These are phyloP conservation scores for Rubus idaeus DNA, from an alignment of 306 rosid genomes.

Conservation along the genomic window DNA sequence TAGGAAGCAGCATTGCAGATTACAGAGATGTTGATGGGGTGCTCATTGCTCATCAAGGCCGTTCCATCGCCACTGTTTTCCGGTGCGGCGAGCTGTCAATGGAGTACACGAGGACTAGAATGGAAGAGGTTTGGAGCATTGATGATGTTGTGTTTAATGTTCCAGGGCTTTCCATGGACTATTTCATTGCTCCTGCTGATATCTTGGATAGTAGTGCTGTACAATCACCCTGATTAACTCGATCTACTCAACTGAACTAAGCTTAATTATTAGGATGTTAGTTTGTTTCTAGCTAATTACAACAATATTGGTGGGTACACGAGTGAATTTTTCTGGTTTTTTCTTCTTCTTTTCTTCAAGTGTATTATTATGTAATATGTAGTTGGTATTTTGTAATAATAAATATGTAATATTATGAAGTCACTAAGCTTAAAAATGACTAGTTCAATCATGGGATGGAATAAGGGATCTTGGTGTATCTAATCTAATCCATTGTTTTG, in stretches of 20 bases:
- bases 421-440: constrained; percentile 17
- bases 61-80: constrained; percentile 84
- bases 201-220: constrained; percentile 40
- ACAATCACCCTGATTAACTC: constrained; percentile 47
- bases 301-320: constrained; percentile 23
- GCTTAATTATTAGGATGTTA: constrained; percentile 25
- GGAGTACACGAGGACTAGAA: constrained; percentile 77
- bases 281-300: constrained; percentile 12
- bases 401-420: neutral
- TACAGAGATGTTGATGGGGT: constrained; percentile 77
- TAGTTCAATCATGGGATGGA: constrained; percentile 12
- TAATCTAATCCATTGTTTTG: neutral
- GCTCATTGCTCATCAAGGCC: constrained; percentile 82
- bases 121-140: constrained; percentile 93
- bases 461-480: neutral
- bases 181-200: constrained; percentile 89
- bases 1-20: constrained; percentile 86
- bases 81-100: constrained; percentile 74
- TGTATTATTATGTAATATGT: constrained; percentile 8
- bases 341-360: neutral
- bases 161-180: constrained; percentile 84
- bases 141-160: constrained; percentile 92
- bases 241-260: neutral
- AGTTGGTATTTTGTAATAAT: constrained; percentile 2
- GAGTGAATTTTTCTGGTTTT: constrained; percentile 6